Conservation (phyloP, 2,329 filamentous ascomycete species). For the Fonsecaea nubica region DNA sequence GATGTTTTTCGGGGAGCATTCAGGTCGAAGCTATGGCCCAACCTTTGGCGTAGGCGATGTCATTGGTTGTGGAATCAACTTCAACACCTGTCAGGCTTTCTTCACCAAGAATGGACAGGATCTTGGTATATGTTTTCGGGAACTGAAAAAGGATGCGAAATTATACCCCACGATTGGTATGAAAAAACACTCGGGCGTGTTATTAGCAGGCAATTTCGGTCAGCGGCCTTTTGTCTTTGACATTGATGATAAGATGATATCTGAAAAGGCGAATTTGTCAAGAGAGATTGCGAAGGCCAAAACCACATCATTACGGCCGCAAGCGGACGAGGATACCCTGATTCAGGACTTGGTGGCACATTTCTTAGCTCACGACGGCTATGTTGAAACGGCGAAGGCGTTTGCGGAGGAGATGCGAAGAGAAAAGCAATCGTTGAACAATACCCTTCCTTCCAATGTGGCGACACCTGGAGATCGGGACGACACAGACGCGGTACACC, state of each 20-base stretch:
- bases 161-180: conserved; percentile 67
- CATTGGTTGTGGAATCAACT: conserved; percentile 70
- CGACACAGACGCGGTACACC: conserved; percentile 82
- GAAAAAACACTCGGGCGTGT: conserved; percentile 66
- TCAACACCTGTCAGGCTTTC: conserved; percentile 65
- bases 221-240: conserved; percentile 83
- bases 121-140: conserved; percentile 63
- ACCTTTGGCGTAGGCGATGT: conserved; percentile 66
- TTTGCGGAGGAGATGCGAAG: conserved; percentile 81
- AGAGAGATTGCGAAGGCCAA: conserved; percentile 66
- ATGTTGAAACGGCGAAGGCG: conserved; percentile 87
- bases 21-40: conserved; percentile 64
- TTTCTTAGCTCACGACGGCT: conserved; percentile 93
- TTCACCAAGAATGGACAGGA: conserved; percentile 68
- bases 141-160: conserved; percentile 49
- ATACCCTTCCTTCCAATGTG: conserved; percentile 63
- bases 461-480: conserved; percentile 63
- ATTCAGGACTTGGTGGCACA: conserved; percentile 85
- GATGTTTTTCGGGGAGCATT: conserved; percentile 65
- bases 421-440: conserved; percentile 73
- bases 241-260: conserved; percentile 78
- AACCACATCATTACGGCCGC: conserved; percentile 67
- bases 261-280: conserved; percentile 66
- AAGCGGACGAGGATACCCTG: conserved; percentile 69
- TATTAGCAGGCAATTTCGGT: conserved; percentile 67